phyloP scores from a whole-genome alignment of 768 basidiomycete genomes.

The Paxillus involutus region DNA sequence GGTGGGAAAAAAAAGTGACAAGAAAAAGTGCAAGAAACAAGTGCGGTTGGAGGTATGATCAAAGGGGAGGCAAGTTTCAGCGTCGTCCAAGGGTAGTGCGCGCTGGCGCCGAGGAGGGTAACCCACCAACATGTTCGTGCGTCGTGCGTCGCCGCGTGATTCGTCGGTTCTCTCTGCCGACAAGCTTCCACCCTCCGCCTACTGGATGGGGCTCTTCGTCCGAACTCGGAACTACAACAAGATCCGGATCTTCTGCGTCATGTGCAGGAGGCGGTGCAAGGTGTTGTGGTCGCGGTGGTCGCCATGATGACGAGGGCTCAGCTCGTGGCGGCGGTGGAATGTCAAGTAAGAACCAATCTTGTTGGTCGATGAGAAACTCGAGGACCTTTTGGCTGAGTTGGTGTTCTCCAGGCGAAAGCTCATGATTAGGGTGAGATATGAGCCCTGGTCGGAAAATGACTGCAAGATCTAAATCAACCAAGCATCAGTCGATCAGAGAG shows the following conservation, averaged over 20 bases:
- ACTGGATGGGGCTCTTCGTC: slow-evolving; percentile 48
- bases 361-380: slow-evolving; percentile 94
- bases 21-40: neutral
- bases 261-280: slow-evolving; percentile 8
- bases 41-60: neutral
- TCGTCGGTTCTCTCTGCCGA: slow-evolving; percentile 39
- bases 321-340: slow-evolving; percentile 66
- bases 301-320: slow-evolving; percentile 30
- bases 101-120: slow-evolving; percentile 33
- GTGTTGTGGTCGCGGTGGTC: slow-evolving; percentile 17
- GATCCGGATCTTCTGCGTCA: slow-evolving; percentile 46
- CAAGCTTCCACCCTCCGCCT: slow-evolving; percentile 55
- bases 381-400: slow-evolving; percentile 85
- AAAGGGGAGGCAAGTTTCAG: slow-evolving; percentile 19
- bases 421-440: slow-evolving; percentile 85
- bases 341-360: slow-evolving; percentile 93
- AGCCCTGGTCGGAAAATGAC: slow-evolving; percentile 97
- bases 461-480: slow-evolving; percentile 69
- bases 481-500: neutral
- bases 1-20: neutral
- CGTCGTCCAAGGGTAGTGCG: slow-evolving; percentile 28
- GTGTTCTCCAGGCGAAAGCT: slow-evolving; percentile 84
- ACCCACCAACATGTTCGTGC: slow-evolving; percentile 40
- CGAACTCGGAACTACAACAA: slow-evolving; percentile 41
- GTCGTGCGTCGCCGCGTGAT: slow-evolving; percentile 60